These are phyloP conservation scores for Solanum hybrid DNA, from an alignment of 305 asterid genomes.

Conservation along the genomic window DNA sequence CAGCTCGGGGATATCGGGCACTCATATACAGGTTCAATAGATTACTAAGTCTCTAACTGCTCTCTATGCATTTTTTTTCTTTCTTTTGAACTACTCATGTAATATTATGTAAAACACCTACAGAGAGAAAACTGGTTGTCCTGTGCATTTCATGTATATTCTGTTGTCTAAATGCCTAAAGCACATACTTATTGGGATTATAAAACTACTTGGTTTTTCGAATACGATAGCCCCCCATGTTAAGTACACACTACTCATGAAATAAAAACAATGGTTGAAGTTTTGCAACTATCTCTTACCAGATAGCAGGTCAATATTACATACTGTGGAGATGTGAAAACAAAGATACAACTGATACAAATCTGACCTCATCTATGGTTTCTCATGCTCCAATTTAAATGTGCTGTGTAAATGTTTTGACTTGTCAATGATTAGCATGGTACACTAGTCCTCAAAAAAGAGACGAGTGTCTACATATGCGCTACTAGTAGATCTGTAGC, in stretches of 20 bases:
- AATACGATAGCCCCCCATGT: neutral
- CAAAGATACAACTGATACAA: neutral
- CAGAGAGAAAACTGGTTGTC: neutral
- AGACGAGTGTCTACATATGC: neutral
- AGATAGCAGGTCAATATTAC: neutral
- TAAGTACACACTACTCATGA: neutral
- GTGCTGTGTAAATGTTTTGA: neutral
- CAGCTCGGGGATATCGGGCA: conserved; percentile 66
- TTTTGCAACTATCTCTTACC: neutral
- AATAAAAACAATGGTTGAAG: neutral
- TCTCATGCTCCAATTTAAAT: neutral
- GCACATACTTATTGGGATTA: neutral
- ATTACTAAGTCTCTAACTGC: neutral
- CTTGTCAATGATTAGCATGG: neutral
- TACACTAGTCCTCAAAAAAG: neutral
- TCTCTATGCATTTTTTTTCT: neutral
- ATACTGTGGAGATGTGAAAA: neutral
- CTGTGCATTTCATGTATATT: neutral
- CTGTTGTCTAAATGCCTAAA: neutral
- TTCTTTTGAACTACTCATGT: neutral
- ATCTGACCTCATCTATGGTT: neutral
- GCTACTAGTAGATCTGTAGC: neutral
- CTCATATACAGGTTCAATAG: conserved; percentile 59
- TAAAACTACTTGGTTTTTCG: neutral
- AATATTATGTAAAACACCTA: neutral